Percentiles rank a stretch among this genome's conserved stretches.
Conservation (phyloP, 208 protist genomes). For the Trypanosoma conorhini region DNA sequence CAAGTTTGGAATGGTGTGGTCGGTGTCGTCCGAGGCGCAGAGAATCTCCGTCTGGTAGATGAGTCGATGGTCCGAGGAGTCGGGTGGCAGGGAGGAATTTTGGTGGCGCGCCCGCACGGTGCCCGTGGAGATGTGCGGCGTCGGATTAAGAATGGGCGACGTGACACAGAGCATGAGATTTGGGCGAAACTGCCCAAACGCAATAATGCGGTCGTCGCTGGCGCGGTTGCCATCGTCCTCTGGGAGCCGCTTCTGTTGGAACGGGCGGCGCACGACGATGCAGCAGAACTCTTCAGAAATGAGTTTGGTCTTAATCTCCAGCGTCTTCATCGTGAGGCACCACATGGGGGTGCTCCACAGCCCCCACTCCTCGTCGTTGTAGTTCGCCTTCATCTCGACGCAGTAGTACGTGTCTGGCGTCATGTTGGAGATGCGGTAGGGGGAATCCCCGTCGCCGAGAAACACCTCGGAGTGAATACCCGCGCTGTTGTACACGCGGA, state of each 20-base stretch:
- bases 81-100: conserved; percentile 72
- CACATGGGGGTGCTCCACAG: conserved; percentile 89
- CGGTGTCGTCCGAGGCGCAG: conserved; percentile 47
- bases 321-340: conserved; percentile 90
- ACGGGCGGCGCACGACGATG: conserved; percentile 63
- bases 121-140: conserved; percentile 55
- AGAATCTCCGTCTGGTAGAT: conserved; percentile 88
- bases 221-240: conserved; percentile 87
- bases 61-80: conserved; percentile 71
- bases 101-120: conserved; percentile 45
- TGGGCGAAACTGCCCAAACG: conserved; percentile 80
- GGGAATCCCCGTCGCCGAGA: conserved; percentile 86
- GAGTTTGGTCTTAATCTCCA: conserved; percentile 82
- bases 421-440: conserved; percentile 82
- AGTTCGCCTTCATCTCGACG: conserved; percentile 91
- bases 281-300: conserved; percentile 91
- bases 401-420: conserved; percentile 92
- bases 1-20: conserved; percentile 85
- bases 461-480: conserved; percentile 82
- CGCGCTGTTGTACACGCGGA: conserved; percentile 84
- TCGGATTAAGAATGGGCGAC: conserved; percentile 61
- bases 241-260: conserved; percentile 77
- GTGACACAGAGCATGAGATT: conserved; percentile 91
- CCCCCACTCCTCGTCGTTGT: conserved; percentile 94
- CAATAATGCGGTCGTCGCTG: conserved; percentile 64